A percentile compares a stretch with the other conserved stretches of the same genome.
Evolutionary conservation across 305 asterid species (phyloP).

Genomic region (Euphrasia arctica): DNA sequence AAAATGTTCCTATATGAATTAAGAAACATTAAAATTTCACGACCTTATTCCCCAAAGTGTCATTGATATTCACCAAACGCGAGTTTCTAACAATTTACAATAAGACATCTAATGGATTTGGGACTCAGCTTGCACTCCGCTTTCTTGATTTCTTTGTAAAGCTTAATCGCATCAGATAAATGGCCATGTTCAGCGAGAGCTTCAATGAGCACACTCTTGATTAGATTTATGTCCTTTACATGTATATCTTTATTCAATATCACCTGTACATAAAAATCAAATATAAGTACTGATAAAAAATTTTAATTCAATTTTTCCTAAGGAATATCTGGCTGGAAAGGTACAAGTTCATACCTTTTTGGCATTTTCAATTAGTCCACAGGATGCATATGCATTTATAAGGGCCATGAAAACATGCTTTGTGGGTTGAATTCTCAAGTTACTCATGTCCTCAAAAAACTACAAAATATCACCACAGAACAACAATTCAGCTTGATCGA

Average conservation of each 20-base stretch:
- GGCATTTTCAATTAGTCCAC: slow-evolving; percentile 74
- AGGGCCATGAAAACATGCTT: slow-evolving; percentile 77
- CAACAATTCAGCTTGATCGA: slow-evolving; percentile 30
- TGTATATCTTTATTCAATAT: slow-evolving; percentile 42
- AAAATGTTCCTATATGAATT: slow-evolving; percentile 54
- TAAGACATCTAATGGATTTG: slow-evolving; percentile 57
- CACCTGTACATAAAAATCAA: slow-evolving; percentile 46
- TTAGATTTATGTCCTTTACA: slow-evolving; percentile 52
- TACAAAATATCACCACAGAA: slow-evolving; percentile 40
- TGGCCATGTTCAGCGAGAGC: slow-evolving; percentile 91
- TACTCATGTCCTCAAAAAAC: slow-evolving; percentile 54
- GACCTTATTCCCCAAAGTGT: slow-evolving; percentile 23
- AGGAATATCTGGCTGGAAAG: slow-evolving; percentile 2
- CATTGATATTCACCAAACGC: slow-evolving; percentile 18
- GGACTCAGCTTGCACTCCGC: slow-evolving; percentile 53
- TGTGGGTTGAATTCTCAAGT: slow-evolving; percentile 48
- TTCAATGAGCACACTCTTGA: slow-evolving; percentile 67
- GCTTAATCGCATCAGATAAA: slow-evolving; percentile 60
- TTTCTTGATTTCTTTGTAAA: slow-evolving; percentile 68
- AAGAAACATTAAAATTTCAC: slow-evolving; percentile 17
- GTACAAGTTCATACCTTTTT: slow-evolving; percentile 50
- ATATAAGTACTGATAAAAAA: not conserved
- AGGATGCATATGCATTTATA: slow-evolving; percentile 82
- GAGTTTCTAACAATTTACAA: slow-evolving; percentile 56
- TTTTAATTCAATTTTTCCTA: not conserved